Evolutionary conservation across 192 early-diverging fungal genomes (phyloP).

Genomic region (Cladochytrium replicatum): DNA sequence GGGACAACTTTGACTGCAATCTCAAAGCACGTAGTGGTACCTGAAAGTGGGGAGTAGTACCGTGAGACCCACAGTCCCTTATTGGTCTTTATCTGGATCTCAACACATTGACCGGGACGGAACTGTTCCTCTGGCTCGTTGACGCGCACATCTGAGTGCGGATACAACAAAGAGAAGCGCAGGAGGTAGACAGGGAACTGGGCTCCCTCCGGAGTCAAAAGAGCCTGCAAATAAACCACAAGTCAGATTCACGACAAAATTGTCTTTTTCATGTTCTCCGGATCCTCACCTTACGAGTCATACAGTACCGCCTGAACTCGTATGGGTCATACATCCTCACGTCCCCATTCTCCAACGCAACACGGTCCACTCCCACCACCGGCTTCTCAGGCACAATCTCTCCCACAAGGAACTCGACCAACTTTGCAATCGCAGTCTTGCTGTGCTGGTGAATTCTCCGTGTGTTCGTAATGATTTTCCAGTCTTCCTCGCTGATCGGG

Average conservation of each 20-base stretch:
- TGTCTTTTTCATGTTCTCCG: not conserved
- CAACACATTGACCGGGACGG: not conserved
- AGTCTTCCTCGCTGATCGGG: not conserved
- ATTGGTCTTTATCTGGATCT: not conserved
- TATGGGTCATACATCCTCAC: not conserved
- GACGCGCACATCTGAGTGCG: not conserved
- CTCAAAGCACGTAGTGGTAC: not conserved
- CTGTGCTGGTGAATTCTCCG: not conserved
- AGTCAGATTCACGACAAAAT: not conserved
- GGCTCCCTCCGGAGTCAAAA: not conserved
- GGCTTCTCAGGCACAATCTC: not conserved
- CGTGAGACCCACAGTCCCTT: not conserved
- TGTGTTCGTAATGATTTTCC: not conserved
- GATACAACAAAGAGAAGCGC: not conserved
- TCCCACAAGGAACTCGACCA: not conserved
- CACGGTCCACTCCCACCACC: not conserved
- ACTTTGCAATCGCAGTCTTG: not conserved
- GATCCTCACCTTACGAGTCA: not conserved
- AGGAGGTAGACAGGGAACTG: not conserved
- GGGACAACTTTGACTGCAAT: not conserved
- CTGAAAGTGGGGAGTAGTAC: not conserved
- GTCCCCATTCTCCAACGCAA: not conserved
- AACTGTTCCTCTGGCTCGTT: not conserved
- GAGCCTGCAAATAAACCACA: not conserved
- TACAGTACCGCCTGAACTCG: not conserved